Conservation (phyloP, 257 asterid species). For the Jacaranda mimosifolia region DNA sequence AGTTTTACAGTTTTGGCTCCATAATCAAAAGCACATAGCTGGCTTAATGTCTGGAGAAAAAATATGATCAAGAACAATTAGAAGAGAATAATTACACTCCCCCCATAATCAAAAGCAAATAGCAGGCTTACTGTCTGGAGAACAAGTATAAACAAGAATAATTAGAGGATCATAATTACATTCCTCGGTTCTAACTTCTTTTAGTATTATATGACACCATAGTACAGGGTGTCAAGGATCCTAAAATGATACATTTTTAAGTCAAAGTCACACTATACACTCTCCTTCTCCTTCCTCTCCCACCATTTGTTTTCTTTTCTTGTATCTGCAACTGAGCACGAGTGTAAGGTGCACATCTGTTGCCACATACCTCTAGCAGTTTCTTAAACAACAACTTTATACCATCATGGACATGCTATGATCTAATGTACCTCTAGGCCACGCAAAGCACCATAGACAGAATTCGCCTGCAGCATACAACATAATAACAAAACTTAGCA, state of each 20-base stretch:
- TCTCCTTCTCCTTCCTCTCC: conserved; percentile 10
- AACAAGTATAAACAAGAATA: conserved; percentile 32
- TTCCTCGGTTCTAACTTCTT: conserved; percentile 18
- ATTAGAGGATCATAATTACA: conserved; percentile 25
- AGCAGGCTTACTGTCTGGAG: conserved; percentile 88
- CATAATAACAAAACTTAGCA: conserved; percentile 37
- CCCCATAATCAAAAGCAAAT: conserved; percentile 72
- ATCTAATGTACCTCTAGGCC: conserved; percentile 81
- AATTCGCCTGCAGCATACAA: conserved; percentile 71
- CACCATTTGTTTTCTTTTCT: conserved; percentile 22
- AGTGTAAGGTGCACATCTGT: conserved; percentile 15
- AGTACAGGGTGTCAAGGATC: conserved; percentile 7
- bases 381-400: conserved; percentile 8
- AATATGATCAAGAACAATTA: conserved; percentile 34
- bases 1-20: conserved; percentile 75
- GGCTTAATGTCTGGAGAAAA: conserved; percentile 80
- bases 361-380: conserved; percentile 24
- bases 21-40: conserved; percentile 78
- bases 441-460: conserved; percentile 84
- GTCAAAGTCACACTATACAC: conserved; percentile 6
- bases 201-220: conserved; percentile 15
- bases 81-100: conserved; percentile 5
- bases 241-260: conserved; percentile 1
- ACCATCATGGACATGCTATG: conserved; percentile 29
- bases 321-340: conserved; percentile 1